Evolutionary conservation across 23 red algal species (phyloP), one percentile per base, ranked within the genome.

Genomic region (Gracilaria gracilis): DNA sequence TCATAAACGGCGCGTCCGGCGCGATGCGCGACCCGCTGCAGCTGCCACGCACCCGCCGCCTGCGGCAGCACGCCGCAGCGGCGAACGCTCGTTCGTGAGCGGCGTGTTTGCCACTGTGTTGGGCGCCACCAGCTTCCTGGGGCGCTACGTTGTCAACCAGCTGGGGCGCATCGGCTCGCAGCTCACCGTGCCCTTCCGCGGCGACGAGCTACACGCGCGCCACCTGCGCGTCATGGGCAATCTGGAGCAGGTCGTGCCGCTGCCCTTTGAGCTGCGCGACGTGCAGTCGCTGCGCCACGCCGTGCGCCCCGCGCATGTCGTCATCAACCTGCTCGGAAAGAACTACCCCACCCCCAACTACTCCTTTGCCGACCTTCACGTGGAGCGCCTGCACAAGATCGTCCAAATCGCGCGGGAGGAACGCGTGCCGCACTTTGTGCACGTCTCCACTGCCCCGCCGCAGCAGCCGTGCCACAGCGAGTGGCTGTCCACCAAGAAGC

Each of bases 271-370:
- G 47, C 79, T 95, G 27, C 94, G 97, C 53, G 90, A 99, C 50
- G 66, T 80, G 25, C 37, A 91, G 25, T 96, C 94, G 19, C 19
- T 99, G 0, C 88, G 90, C 9, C 75, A 92, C 12, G 64, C 92
- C 9, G 54, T 96, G 24, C 80, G 80, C 36, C 74, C 78, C 46
- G 83, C 90, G 17, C 69, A 72, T 53, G 97, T 99, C 19, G 92
- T 96, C 46, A 88, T 99, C 81, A 99, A 99, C 86, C 93, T 99
- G 17, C 82, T 99, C 23, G 97, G 97, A 28, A 99, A 99, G 80
- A 35, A 80, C 64, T 96, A 86, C 65, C 79, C 71, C n/a, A 99
- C 97, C 9, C 67, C 83, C 38, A 90, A 99, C 66, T 99, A 95
- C 67, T 83, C 80, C 27, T 79, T 96, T 46, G 59, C 71, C 36